Base-by-base conservation (phyloP, 345 rosid genomes). In the Anastatica hierochuntica region DNA sequence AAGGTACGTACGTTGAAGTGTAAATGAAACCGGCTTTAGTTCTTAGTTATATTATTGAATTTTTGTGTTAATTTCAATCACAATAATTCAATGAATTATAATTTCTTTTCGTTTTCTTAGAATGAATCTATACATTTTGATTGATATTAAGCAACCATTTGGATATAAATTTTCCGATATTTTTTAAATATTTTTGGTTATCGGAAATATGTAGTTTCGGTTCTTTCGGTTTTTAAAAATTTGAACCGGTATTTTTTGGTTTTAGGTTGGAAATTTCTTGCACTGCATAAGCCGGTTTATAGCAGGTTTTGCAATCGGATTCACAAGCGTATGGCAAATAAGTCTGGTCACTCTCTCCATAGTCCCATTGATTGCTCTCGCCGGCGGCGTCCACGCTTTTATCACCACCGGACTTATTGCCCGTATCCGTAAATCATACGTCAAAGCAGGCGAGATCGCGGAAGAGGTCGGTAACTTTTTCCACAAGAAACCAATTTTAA, bases 391-490 rank as follows among this genome's bases (percentile, higher is more conserved):
- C 50, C 88, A 92, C 16, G 98, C 98, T 2, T 92, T 57, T 10
- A n/a, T 88, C 1, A 79, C 97, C 49, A 88, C 78, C 1, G 90
- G 98, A 43, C 88, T 88, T 7, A 73, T 92, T 21, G 90, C 83
- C 6, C 56, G 83, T 39, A 83, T 88, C 15, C 77, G 97, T 3
- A 88, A 83, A 66, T 72, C 97, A 50, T 92, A 92, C 53, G 86
- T 88, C 56, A 92, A 72, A 55, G 99, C 97, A 34, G 97, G 97
- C 7, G 94, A 85, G 69, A 85, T 88, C n/a, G 99, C 99, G 0
- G 97, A 92, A 73, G 99, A 92, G 90, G 98, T 90, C 17, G 44
- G 71, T 43, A 40, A 13, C 33, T 36, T 21, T 14, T 23, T 14
- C 3, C 2, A 49, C 51, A 56, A 39, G 60, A 1, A 29, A 59